phyloP scores from a whole-genome alignment of 2,329 filamentous ascomycete species.

The Cyphellophora europaea region DNA sequence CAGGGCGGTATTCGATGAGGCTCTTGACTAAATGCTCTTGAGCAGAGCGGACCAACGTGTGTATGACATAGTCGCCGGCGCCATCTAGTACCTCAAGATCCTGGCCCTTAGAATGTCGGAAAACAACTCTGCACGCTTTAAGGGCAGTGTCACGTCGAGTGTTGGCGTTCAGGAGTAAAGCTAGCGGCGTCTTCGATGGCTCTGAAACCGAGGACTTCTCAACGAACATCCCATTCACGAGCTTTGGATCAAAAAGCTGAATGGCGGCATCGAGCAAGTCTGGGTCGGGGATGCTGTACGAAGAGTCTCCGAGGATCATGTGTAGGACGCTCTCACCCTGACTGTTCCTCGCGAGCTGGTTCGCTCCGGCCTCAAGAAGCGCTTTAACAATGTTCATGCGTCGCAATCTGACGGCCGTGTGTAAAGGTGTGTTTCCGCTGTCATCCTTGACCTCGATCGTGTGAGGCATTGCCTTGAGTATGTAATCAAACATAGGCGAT shows the following conservation, averaged over 20 bases:
- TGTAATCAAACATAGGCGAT: constrained; percentile 52
- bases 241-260: constrained; percentile 49
- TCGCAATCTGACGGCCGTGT: constrained; percentile 53
- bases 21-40: constrained; percentile 44
- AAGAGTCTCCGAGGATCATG: constrained; percentile 31
- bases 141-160: constrained; percentile 23
- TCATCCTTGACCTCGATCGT: constrained; percentile 53
- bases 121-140: constrained; percentile 39
- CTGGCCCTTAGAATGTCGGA: constrained; percentile 47
- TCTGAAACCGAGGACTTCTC: constrained; percentile 38
- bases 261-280: constrained; percentile 48
- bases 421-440: constrained; percentile 50
- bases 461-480: constrained; percentile 53
- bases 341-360: constrained; percentile 56
- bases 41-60: constrained; percentile 24
- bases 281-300: constrained; percentile 21
- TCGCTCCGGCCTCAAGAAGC: constrained; percentile 59
- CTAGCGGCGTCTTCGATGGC: constrained; percentile 54
- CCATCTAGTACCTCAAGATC: constrained; percentile 37
- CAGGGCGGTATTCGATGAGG: constrained; percentile 50
- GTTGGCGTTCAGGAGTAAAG: constrained; percentile 40
- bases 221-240: constrained; percentile 23
- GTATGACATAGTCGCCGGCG: constrained; percentile 34
- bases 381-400: constrained; percentile 47
- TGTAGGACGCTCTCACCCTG: constrained; percentile 62